phyloP scores from a whole-genome alignment of 1,139 yeast species.

The Yamadazyma aaseri region DNA sequence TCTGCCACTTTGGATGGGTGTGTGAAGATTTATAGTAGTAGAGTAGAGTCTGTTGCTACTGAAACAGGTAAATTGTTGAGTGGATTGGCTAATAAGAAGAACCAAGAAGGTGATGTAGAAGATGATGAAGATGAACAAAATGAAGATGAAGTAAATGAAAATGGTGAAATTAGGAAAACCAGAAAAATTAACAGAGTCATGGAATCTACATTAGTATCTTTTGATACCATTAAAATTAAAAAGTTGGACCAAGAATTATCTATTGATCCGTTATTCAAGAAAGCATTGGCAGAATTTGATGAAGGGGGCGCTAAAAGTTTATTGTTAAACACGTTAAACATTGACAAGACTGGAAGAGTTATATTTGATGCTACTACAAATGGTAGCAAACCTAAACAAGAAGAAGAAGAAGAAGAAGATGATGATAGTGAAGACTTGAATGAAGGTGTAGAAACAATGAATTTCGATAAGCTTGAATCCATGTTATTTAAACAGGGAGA shows the following conservation, averaged over 20 bases:
- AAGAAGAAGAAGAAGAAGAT: conserved; percentile 11
- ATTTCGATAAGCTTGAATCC: conserved; percentile 18
- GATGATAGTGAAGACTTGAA: conserved; percentile 9
- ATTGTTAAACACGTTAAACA: conserved; percentile 65
- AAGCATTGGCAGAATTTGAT: conserved; percentile 88
- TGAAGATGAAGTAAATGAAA: conserved; percentile 14
- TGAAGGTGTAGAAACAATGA: conserved; percentile 6
- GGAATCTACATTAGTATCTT: conserved; percentile 49
- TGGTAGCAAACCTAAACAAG: conserved; percentile 16
- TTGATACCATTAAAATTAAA: conserved; percentile 62
- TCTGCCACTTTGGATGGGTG: conserved; percentile 42
- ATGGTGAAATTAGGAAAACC: conserved; percentile 19
- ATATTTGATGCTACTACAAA: conserved; percentile 56
- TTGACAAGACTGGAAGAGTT: conserved; percentile 60
- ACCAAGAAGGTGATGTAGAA: conserved; percentile 17
- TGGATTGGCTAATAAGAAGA: conserved; percentile 52
- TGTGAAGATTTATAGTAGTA: conserved; percentile 41
- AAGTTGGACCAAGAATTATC: conserved; percentile 74
- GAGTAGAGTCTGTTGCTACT: conserved; percentile 89
- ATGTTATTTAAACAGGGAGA: conserved; percentile 29
- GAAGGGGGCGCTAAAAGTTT: conserved; percentile 94
- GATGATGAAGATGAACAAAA: conserved; percentile 16
- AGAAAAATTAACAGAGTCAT: conserved; percentile 41
- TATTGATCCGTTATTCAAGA: conserved; percentile 85
- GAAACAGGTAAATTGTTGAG: conserved; percentile 86